A percentile compares a stretch with the other conserved stretches of the same genome.
Conservation (phyloP, 2,329 filamentous ascomycete genomes). For the Xylariaceae sp. region DNA sequence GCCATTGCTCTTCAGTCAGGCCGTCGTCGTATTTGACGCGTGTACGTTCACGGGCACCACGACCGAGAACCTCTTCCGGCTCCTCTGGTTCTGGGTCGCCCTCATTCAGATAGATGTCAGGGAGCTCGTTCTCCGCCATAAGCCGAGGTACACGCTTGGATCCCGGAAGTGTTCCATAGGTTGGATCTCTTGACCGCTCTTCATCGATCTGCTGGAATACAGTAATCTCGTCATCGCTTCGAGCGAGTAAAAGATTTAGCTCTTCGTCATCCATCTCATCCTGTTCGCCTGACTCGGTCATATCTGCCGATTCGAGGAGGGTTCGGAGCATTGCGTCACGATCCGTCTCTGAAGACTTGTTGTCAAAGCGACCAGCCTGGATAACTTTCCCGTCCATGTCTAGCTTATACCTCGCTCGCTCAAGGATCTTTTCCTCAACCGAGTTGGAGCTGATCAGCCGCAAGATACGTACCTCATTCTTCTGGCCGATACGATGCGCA, state of each 20-base stretch:
- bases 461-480: conserved; percentile 97
- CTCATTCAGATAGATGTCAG: conserved; percentile 89
- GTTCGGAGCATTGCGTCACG: conserved; percentile 95
- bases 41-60: conserved; percentile 91
- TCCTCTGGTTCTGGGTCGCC: conserved; percentile 78
- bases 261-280: conserved; percentile 99
- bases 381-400: conserved; percentile 99
- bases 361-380: conserved; percentile 98
- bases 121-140: conserved; percentile 81
- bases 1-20: conserved; percentile 97
- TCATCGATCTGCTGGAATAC: conserved; percentile 82
- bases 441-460: conserved; percentile 95
- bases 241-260: conserved; percentile 88
- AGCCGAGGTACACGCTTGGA: conserved; percentile 70
- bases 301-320: conserved; percentile 78
- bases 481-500: conserved; percentile 99
- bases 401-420: conserved; percentile 94
- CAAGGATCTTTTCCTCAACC: conserved; percentile 97
- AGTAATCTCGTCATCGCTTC: conserved; percentile 72
- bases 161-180: conserved; percentile 65
- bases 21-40: conserved; percentile 95
- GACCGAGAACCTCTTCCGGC: conserved; percentile 72
- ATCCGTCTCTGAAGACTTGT: conserved; percentile 98
- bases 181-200: conserved; percentile 60
- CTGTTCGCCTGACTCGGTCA: conserved; percentile 67